Conservation (phyloP, 345 rosid genomes). For the Acer yangbiense region DNA sequence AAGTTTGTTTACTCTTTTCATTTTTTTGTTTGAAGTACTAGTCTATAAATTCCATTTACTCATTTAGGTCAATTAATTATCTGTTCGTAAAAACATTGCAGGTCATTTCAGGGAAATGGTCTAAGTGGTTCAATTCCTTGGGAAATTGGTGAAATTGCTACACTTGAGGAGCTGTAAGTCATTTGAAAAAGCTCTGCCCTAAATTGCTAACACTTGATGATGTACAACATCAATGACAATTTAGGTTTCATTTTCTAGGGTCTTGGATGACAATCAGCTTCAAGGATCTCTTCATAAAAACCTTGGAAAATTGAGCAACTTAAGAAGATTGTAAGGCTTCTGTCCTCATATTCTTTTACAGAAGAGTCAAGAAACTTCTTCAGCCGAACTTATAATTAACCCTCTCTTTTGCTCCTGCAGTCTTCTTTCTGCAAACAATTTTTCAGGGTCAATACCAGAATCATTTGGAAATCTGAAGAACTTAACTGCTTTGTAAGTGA, state of each 20-base stretch:
- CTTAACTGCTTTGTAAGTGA: conserved; percentile 76
- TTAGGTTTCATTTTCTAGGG: conserved; percentile 40
- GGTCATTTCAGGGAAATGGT: conserved; percentile 65
- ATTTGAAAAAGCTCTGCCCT: not conserved
- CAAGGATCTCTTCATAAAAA: conserved; percentile 59
- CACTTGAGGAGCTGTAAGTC: conserved; percentile 65
- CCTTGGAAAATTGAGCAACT: conserved; percentile 60
- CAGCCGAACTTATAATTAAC: not conserved
- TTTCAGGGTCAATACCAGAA: conserved; percentile 70
- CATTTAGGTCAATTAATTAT: no score
- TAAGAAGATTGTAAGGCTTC: conserved; percentile 54
- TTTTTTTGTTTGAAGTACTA: no score
- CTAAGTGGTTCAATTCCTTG: conserved; percentile 62
- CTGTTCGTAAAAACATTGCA: conserved; percentile 20
- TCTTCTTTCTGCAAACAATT: conserved; percentile 69
- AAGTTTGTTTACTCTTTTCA: not conserved
- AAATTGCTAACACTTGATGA: no score
- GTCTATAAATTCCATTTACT: no score
- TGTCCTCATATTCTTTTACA: not conserved
- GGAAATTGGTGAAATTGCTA: conserved; percentile 54
- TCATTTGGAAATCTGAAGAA: conserved; percentile 62
- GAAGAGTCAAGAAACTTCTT: not conserved
- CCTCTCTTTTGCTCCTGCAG: conserved; percentile 32
- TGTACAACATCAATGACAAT: conserved; percentile 1
- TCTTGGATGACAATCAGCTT: conserved; percentile 63